These are phyloP conservation scores for Colletotrichum agaves DNA, from an alignment of 2,329 filamentous ascomycete species.

Conservation along the genomic window DNA sequence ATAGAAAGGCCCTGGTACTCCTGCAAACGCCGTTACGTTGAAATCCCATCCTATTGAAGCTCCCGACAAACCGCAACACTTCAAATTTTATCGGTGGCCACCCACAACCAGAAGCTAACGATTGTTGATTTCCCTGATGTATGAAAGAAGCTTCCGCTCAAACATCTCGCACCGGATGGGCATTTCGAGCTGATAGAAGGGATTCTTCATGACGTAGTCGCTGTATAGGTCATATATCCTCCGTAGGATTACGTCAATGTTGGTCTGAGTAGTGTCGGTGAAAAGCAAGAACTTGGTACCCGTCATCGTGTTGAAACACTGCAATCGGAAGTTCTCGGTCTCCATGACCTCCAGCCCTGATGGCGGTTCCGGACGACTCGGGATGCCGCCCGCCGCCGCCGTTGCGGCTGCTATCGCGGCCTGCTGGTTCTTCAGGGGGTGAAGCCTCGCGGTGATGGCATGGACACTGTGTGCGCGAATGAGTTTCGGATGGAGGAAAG, in stretches of 20 bases:
- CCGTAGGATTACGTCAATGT: constrained; percentile 84
- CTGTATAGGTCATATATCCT: constrained; percentile 94
- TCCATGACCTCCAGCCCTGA: constrained; percentile 93
- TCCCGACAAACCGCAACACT: background rate
- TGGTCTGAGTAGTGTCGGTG: constrained; percentile 87
- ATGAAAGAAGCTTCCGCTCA: constrained; percentile 84
- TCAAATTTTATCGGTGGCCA: background rate
- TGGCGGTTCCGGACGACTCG: constrained; percentile 68
- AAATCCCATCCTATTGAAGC: background rate
- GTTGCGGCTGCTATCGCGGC: constrained; percentile 49
- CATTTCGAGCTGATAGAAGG: constrained; percentile 98
- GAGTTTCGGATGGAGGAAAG: constrained; percentile 35
- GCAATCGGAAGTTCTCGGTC: constrained; percentile 91
- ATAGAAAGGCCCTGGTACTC: constrained; percentile 34
- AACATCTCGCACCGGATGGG: constrained; percentile 95
- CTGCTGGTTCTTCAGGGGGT: constrained; percentile 60
- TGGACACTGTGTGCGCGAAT: constrained; percentile 64
- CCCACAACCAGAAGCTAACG: constrained; percentile 48
- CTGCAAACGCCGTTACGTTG: constrained; percentile 31
- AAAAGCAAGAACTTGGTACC: constrained; percentile 97
- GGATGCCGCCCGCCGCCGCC: constrained; percentile 43
- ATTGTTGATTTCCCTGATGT: constrained; percentile 78
- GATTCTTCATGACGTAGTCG: constrained; percentile 99
- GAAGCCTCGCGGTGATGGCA: constrained; percentile 73
- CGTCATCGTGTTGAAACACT: constrained; percentile 95